Evolutionary conservation across 305 asterid genomes (phyloP).

Genomic region (Fraxinus albicans): DNA sequence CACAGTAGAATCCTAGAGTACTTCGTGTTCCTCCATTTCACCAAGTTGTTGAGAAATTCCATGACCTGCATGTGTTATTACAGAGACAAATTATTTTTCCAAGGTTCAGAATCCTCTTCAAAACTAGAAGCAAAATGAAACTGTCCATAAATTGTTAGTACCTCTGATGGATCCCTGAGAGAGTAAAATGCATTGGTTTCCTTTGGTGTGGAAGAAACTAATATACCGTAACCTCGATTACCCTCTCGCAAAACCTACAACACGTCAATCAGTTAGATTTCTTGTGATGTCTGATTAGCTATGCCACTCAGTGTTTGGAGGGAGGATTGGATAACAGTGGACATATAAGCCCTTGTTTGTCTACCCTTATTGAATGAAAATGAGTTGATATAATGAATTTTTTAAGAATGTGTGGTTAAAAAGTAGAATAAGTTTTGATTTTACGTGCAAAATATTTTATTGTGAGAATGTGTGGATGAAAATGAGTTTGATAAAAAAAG

Average conservation of each 20-base stretch:
- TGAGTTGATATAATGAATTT: no score
- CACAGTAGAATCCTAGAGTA: constrained; percentile 19
- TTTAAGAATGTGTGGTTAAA: no score
- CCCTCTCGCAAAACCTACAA: constrained; percentile 70
- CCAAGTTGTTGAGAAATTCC: constrained; percentile 81
- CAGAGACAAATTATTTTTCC: not conserved
- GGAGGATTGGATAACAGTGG: not conserved
- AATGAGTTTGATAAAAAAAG: no score
- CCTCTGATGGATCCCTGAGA: constrained; percentile 90
- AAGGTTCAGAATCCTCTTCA: not conserved
- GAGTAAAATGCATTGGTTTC: constrained; percentile 90
- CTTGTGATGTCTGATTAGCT: not conserved
- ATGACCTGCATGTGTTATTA: constrained; percentile 48
- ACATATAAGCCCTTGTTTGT: not conserved
- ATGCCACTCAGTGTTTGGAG: not conserved
- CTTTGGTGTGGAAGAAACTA: constrained; percentile 87
- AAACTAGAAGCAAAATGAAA: not conserved
- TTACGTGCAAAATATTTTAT: no score
- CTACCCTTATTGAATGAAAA: no score
- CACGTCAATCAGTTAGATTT: not conserved
- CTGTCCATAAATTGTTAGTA: constrained; percentile 20
- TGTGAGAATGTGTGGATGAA: no score
- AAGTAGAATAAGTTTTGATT: no score
- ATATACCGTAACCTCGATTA: constrained; percentile 68
- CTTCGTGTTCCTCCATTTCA: constrained; percentile 56